Conservation (phyloP, 1,284 basidiomycete genomes). For the Rhodotorula mucilaginosa region DNA sequence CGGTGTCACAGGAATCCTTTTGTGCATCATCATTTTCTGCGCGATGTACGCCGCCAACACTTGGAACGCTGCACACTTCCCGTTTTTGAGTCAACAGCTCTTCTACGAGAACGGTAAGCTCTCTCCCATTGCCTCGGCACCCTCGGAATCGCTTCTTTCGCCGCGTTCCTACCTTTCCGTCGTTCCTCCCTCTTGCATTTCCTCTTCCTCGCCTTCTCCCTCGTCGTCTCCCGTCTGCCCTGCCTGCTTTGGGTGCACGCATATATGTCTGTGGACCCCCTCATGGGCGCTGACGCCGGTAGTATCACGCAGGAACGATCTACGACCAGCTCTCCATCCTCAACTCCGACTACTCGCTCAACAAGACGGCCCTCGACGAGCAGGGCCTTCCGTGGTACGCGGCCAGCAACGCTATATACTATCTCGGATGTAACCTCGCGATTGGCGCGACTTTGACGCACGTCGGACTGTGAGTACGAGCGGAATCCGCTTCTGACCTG, state of each 20-base stretch:
- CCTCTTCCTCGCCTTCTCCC: too few relatives aligned
- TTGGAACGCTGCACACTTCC: constrained; percentile 51
- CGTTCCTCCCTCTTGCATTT: too few relatives aligned
- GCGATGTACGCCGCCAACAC: constrained; percentile 55
- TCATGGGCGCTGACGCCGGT: too few relatives aligned
- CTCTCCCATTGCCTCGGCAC: too few relatives aligned
- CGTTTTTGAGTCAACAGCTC: constrained; percentile 62
- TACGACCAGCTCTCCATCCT: constrained; percentile 62
- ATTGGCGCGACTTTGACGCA: constrained; percentile 53
- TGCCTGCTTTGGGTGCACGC: too few relatives aligned
- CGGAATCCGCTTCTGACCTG: constrained; percentile 51
- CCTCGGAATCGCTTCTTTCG: too few relatives aligned
- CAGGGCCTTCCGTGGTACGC: constrained; percentile 38
- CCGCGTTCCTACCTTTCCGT: too few relatives aligned
- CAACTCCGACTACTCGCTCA: constrained; percentile 81
- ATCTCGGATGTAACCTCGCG: constrained; percentile 39
- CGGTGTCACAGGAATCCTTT: constrained; percentile 12
- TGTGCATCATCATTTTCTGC: constrained; percentile 55
- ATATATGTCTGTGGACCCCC: too few relatives aligned
- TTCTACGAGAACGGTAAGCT: constrained; percentile 57
- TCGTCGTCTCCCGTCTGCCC: too few relatives aligned
- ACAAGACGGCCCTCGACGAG: constrained; percentile 55
- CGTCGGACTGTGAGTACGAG: constrained; percentile 56
- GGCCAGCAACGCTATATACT: constrained; percentile 27
- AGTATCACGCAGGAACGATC: constrained; percentile 43